Evolutionary conservation across 176 grass and related monocot genomes (phyloP).

Genomic region (Eragrostis nindensis): DNA sequence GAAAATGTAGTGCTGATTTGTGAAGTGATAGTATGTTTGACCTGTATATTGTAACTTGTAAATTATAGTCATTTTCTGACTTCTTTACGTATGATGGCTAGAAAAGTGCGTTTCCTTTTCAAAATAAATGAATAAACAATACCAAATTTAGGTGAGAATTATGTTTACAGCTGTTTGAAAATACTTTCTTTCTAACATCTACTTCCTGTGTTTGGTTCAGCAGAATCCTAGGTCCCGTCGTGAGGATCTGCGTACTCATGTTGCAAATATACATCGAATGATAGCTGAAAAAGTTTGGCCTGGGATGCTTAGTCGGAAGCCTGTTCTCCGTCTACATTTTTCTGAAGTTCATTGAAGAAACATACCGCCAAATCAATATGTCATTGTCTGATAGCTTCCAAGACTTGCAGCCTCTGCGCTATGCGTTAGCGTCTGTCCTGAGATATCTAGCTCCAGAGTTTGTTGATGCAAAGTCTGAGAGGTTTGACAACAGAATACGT

Average conservation of each 20-base stretch:
- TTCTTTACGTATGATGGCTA: constrained; percentile 3
- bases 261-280: constrained; percentile 87
- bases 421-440: constrained; percentile 84
- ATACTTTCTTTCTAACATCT: constrained; percentile 25
- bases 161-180: constrained; percentile 10
- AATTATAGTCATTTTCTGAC: no score
- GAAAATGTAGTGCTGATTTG: not conserved
- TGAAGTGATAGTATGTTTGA: constrained; percentile 20
- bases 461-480: constrained; percentile 80
- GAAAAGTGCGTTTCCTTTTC: constrained; percentile 1
- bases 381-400: constrained; percentile 73
- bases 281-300: constrained; percentile 98
- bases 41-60: constrained; percentile 25
- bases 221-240: constrained; percentile 89
- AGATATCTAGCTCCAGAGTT: constrained; percentile 96
- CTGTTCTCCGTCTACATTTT: constrained; percentile 81
- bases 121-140: constrained; percentile 1
- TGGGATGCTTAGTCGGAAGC: constrained; percentile 80
- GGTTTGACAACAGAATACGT: constrained; percentile 79
- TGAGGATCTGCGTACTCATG: constrained; percentile 92
- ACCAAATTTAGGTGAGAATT: constrained; percentile 13
- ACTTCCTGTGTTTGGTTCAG: constrained; percentile 45
- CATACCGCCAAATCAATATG: constrained; percentile 66
- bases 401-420: constrained; percentile 88
- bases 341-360: constrained; percentile 90